Evolutionary conservation across 371 early-diverging fungal species (phyloP).

Genomic region (Phascolomyces articulosus): DNA sequence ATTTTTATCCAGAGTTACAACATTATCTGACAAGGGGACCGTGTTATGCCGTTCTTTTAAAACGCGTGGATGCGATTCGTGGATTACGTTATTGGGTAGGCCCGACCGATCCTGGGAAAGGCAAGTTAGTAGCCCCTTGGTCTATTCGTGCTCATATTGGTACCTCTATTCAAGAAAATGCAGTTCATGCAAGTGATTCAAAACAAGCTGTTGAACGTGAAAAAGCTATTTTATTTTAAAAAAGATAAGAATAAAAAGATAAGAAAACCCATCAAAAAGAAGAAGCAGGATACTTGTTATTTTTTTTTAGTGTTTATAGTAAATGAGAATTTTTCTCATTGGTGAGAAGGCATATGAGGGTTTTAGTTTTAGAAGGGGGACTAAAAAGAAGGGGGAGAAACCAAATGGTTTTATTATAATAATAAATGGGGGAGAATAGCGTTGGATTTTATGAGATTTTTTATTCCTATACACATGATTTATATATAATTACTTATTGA

Average conservation of each 20-base stretch:
- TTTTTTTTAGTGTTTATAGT: too few relatives aligned
- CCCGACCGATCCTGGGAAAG: constrained; percentile 27
- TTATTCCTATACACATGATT: too few relatives aligned
- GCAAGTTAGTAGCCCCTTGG: constrained; percentile 16
- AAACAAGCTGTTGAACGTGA: constrained; percentile 20
- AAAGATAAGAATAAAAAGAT: not conserved
- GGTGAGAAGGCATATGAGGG: too few relatives aligned
- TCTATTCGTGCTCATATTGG: constrained; percentile 32
- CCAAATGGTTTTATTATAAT: too few relatives aligned
- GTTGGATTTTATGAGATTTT: too few relatives aligned
- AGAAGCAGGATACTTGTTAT: too few relatives aligned
- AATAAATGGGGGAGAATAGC: too few relatives aligned
- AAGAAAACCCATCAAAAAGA: too few relatives aligned
- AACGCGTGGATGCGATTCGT: constrained; percentile 21
- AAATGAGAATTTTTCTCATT: too few relatives aligned
- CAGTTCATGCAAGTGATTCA: constrained; percentile 41
- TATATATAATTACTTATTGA: too few relatives aligned
- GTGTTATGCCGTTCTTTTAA: constrained; percentile 14
- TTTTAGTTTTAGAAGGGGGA: too few relatives aligned
- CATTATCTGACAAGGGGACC: constrained; percentile 27
- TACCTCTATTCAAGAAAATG: constrained; percentile 30
- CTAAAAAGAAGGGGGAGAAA: too few relatives aligned
- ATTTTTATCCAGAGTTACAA: constrained; percentile 24
- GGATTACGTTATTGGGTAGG: constrained; percentile 25
- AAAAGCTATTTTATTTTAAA: constrained; percentile 5